phyloP scores from a whole-genome alignment of 208 protist genomes.

The Wallacemonas sp. region DNA sequence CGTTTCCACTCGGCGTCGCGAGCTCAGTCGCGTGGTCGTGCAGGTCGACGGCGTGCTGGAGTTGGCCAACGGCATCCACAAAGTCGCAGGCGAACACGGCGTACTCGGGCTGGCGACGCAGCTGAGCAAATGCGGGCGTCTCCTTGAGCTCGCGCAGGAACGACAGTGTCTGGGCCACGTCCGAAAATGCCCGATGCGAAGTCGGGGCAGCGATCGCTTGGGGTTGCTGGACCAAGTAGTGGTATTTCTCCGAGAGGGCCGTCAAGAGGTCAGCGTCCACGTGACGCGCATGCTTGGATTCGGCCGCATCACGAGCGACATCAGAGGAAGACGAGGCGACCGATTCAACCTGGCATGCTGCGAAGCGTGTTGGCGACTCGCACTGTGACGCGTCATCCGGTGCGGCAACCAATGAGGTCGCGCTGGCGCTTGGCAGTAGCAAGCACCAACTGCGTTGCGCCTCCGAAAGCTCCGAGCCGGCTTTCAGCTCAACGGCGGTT shows the following conservation, averaged over 20 bases:
- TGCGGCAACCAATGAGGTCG: neutral
- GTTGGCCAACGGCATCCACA: constrained; percentile 31
- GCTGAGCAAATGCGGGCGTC: constrained; percentile 23
- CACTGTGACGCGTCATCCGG: neutral
- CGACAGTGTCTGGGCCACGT: neutral
- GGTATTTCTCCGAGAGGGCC: constrained; percentile 8
- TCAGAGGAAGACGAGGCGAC: neutral
- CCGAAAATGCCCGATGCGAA: too few relatives aligned
- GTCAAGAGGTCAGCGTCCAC: neutral
- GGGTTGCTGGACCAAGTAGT: too few relatives aligned
- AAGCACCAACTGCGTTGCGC: neutral
- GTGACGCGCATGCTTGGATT: too few relatives aligned
- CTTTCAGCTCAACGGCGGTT: neutral
- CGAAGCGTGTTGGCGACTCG: constrained; percentile 4
- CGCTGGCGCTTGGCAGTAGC: neutral
- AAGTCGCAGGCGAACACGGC: constrained; percentile 50
- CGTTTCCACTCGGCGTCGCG: constrained; percentile 13
- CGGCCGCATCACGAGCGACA: neutral
- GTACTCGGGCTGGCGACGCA: constrained; percentile 37
- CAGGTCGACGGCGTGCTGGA: constrained; percentile 38
- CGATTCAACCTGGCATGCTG: neutral
- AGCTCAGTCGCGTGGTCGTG: neutral
- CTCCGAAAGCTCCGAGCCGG: neutral
- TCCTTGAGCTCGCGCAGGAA: constrained; percentile 32
- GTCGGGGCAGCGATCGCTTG: too few relatives aligned